Conservation (phyloP, 257 asterid genomes). For the Misopates orontium region DNA sequence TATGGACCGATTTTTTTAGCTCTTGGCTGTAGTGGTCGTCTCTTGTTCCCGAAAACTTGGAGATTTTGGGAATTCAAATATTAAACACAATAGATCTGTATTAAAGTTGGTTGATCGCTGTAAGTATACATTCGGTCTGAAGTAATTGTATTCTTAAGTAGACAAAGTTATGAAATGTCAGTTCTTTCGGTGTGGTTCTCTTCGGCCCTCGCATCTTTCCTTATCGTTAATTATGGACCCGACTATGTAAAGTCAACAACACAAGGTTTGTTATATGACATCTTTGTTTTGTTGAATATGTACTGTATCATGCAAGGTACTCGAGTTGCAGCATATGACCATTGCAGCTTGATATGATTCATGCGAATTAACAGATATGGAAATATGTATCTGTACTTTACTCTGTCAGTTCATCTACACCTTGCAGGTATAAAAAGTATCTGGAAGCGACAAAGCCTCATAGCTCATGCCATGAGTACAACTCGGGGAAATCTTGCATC, state of each 20-base stretch:
- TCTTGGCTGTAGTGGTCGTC: not conserved
- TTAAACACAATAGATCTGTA: conserved; percentile 4
- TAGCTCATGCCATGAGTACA: conserved; percentile 69
- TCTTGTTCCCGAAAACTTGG: not conserved
- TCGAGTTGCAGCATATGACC: too few species aligned
- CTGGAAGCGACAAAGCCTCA: conserved; percentile 43
- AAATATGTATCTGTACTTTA: not conserved
- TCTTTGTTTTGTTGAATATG: not conserved
- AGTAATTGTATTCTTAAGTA: not conserved
- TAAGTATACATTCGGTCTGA: not conserved
- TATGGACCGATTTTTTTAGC: conserved; percentile 1
- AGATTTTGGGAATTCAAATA: conserved; percentile 18
- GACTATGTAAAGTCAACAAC: not conserved
- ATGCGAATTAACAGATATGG: too few species aligned
- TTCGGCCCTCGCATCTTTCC: not conserved
- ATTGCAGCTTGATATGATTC: too few species aligned
- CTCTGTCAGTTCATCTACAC: conserved; percentile 18
- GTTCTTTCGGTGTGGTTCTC: too few species aligned
- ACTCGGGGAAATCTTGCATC: conserved; percentile 55
- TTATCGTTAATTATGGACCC: not conserved
- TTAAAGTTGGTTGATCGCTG: not conserved
- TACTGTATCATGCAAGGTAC: not conserved
- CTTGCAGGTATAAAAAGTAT: conserved; percentile 57
- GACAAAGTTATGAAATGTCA: not conserved
- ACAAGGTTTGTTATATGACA: not conserved